A percentile compares a stretch with the other conserved stretches of the same genome.
phyloP scores from a whole-genome alignment of 1,284 basidiomycete species.

The Rhodofomes roseus region DNA sequence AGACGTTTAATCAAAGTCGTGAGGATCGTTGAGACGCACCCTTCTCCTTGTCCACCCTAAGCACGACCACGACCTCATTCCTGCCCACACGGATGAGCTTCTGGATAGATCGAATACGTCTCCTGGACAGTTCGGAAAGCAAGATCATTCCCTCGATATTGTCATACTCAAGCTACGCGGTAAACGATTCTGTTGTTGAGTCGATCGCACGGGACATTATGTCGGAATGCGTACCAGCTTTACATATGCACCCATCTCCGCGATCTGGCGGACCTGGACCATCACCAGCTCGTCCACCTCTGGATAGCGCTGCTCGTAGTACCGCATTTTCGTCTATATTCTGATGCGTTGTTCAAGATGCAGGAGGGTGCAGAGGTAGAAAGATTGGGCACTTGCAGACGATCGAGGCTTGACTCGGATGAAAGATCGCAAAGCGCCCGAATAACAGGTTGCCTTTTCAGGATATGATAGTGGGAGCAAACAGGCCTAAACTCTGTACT shows the following conservation, averaged over 20 bases:
- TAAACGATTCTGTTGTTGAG: not conserved
- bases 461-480: not conserved
- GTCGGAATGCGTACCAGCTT: constrained; percentile 71
- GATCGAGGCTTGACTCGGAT: not conserved
- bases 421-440: not conserved
- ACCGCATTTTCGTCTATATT: constrained; percentile 52
- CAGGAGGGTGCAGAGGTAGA: not conserved
- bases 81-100: constrained; percentile 97
- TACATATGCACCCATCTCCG: constrained; percentile 99
- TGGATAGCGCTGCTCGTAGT: constrained; percentile 78
- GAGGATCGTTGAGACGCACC: constrained; percentile 47
- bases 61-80: constrained; percentile 98
- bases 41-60: constrained; percentile 99
- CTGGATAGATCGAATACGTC: constrained; percentile 97
- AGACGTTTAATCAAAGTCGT: not conserved
- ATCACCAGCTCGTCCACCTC: constrained; percentile 98
- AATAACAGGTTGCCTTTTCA: not conserved
- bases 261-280: constrained; percentile 99
- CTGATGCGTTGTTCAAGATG: not conserved
- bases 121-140: constrained; percentile 92
- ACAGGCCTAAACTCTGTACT: not conserved
- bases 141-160: constrained; percentile 99
- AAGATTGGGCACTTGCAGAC: not conserved
- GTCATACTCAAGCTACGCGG: constrained; percentile 91
- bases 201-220: not conserved